Base-by-base conservation (phyloP, 768 basidiomycete genomes). In the Phlebiopsis flavidoalba region DNA sequence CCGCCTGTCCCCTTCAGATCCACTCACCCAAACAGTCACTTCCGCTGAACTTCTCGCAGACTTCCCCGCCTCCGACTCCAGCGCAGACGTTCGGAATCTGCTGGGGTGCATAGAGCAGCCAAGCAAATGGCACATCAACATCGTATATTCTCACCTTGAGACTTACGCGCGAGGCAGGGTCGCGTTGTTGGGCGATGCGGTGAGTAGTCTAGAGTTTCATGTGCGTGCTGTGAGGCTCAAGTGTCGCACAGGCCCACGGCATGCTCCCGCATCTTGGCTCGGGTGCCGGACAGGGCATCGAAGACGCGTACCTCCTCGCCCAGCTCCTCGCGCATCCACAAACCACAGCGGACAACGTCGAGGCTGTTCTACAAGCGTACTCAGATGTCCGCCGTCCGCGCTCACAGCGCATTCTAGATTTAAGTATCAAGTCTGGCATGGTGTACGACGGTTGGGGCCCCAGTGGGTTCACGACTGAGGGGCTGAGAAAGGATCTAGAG, bases 121-220 rank as follows among this genome's bases (percentile, higher is more conserved):
- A 1, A 58, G 19, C n/a, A 60, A 53, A 21, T 63, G 62, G 62
- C 21, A 33, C 24, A 60, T 63, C 22, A 45, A 50, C 35, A 49
- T 53, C 14, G 53, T 63, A 5, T 46, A 63, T 33, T 59, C 62
- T 10, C 62, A 53, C n/a, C 50, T 63, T 1, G 10, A 43, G 21
- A 46, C 62, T 11, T 63, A 60, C 40, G 59, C 43, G 31, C 40
- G 31, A 15, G 62, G 62, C 6, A 49, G 36, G 8, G 56, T 63
- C 11, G 62, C 62, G 12, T 33, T 63, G 31, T n/a, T 63, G 14
- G 62, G 62, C 7, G 62, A 63, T 49, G 62, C 62, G 24, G 62
- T 60, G 19, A 5, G 62, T 60, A 8, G 5, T 43, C 10, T 22
- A 6, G 37, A 17, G n/a, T n/a, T 14, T 2, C 45, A 12, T 24